phyloP scores from a whole-genome alignment of 2,329 filamentous ascomycete species.

The Exophiala alcalophila region DNA sequence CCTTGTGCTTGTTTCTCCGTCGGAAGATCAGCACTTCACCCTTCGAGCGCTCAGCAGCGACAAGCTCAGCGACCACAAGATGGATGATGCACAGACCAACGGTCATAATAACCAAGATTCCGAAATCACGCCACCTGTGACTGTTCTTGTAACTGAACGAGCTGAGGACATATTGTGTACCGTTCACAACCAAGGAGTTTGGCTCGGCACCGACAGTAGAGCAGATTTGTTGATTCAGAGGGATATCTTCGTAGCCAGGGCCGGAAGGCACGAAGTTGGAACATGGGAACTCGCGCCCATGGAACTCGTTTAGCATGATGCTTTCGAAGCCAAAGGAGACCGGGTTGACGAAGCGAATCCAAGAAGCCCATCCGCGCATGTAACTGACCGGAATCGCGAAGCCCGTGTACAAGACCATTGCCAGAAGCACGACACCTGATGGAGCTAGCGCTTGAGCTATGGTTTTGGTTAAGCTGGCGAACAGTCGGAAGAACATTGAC shows the following conservation, averaged over 20 bases:
- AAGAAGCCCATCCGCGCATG: slow-evolving; percentile 63
- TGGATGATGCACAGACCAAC: slow-evolving; percentile 59
- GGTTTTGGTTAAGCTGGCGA: slow-evolving; percentile 62
- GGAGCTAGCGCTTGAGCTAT: slow-evolving; percentile 62
- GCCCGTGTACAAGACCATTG: slow-evolving; percentile 64
- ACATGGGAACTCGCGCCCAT: slow-evolving; percentile 57
- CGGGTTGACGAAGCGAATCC: slow-evolving; percentile 66
- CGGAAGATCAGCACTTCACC: slow-evolving; percentile 74
- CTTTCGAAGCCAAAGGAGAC: slow-evolving; percentile 64
- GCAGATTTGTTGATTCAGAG: too few relatives aligned
- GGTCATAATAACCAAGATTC: slow-evolving; percentile 65
- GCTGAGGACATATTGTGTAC: slow-evolving; percentile 63
- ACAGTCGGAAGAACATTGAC: slow-evolving; percentile 53
- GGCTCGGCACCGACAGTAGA: slow-evolving; percentile 49
- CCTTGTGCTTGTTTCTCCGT: slow-evolving; percentile 47
- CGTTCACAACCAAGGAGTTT: slow-evolving; percentile 58
- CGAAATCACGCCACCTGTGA: slow-evolving; percentile 66
- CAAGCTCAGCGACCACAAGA: slow-evolving; percentile 68
- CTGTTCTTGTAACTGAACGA: slow-evolving; percentile 54
- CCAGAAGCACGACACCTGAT: slow-evolving; percentile 52
- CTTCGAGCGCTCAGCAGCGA: slow-evolving; percentile 68
- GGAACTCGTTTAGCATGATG: slow-evolving; percentile 57
- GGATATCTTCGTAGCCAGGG: slow-evolving; percentile 38
- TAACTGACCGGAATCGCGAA: slow-evolving; percentile 60
- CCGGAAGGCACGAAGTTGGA: slow-evolving; percentile 44